Evolutionary conservation across 441 rosid genomes (phyloP).

Genomic region (Populus hybrid): DNA sequence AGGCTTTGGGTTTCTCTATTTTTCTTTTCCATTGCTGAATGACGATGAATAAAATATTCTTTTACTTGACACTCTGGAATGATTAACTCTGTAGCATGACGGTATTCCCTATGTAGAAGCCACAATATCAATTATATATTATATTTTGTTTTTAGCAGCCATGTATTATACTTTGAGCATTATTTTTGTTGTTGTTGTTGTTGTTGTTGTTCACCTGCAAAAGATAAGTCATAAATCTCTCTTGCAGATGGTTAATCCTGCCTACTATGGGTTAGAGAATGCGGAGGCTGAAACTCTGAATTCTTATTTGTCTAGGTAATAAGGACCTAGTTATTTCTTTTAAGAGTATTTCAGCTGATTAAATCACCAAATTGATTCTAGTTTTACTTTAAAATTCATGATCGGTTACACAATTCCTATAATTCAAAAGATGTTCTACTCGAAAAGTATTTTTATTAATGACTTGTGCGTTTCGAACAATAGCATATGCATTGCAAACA

Average conservation of each 20-base stretch:
- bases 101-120: too few relatives aligned
- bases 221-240: background rate
- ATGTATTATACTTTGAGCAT: background rate
- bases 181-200: too few relatives aligned
- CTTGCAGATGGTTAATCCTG: slow-evolving; percentile 92
- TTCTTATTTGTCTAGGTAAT: slow-evolving; percentile 86
- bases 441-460: background rate
- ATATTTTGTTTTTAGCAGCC: background rate
- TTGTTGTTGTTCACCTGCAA: background rate
- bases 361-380: background rate
- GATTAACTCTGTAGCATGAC: too few relatives aligned
- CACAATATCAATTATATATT: too few relatives aligned
- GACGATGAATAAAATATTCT: too few relatives aligned
- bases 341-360: slow-evolving; percentile 1
- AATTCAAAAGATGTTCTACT: background rate
- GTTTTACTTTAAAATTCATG: background rate
- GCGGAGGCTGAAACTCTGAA: slow-evolving; percentile 63
- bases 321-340: background rate
- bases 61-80: too few relatives aligned
- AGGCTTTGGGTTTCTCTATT: too few relatives aligned
- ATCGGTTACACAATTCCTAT: background rate
- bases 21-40: too few relatives aligned
- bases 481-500: background rate
- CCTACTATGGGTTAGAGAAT: slow-evolving; percentile 90
- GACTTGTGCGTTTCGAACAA: background rate